These are phyloP conservation scores for Trametes meyenii DNA, from an alignment of 768 basidiomycete species.

Conservation along the genomic window DNA sequence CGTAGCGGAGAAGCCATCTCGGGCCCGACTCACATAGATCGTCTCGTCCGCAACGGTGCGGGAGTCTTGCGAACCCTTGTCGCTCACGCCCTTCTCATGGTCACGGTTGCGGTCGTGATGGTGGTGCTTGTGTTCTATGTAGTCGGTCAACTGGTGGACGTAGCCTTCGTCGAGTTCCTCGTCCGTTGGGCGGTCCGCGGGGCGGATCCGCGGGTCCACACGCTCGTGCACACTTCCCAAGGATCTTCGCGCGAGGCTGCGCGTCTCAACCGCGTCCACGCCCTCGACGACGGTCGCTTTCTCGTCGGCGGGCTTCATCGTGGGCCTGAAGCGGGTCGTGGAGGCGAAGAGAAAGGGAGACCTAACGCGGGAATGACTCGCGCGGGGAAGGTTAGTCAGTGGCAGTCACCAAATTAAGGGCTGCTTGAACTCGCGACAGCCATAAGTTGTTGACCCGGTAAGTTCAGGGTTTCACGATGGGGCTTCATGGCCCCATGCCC, in stretches of 20 bases:
- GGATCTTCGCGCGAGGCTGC: conserved; percentile 21
- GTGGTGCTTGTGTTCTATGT: conserved; percentile 31
- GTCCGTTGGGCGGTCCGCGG: conserved; percentile 35
- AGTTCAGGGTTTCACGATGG: background rate
- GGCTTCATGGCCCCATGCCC: no score
- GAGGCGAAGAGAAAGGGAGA: background rate
- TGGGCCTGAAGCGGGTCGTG: background rate
- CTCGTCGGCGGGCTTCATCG: conserved; percentile 16
- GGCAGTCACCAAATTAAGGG: no score
- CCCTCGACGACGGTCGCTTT: conserved; percentile 14
- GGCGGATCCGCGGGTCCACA: conserved; percentile 43
- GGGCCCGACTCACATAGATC: conserved; percentile 26
- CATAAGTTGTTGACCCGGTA: no score
- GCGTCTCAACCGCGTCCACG: background rate
- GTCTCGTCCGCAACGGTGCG: conserved; percentile 17
- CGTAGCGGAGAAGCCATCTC: background rate
- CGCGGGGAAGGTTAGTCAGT: background rate
- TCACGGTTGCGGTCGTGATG: conserved; percentile 25
- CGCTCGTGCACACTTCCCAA: conserved; percentile 31
- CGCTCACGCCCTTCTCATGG: conserved; percentile 13
- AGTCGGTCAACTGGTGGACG: conserved; percentile 36
- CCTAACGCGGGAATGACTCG: conserved; percentile 1
- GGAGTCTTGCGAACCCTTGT: conserved; percentile 5
- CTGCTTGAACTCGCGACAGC: no score
- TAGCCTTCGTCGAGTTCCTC: conserved; percentile 39